phyloP scores from a whole-genome alignment of 768 basidiomycete genomes.

The Cystofilobasidium bisporidii region DNA sequence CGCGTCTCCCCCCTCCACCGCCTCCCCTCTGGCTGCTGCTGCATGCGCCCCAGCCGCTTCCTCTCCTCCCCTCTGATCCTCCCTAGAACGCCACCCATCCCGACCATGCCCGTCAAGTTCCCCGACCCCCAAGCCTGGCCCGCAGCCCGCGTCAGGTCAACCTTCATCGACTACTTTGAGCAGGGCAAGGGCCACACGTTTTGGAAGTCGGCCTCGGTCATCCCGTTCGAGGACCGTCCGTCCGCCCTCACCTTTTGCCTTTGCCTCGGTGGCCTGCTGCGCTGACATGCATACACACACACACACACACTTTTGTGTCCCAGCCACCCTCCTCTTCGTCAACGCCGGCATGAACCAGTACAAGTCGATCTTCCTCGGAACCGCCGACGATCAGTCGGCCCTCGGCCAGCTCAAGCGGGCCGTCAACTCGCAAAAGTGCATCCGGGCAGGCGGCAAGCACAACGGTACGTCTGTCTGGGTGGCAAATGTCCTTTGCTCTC shows the following conservation, averaged over 20 bases:
- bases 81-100: no score
- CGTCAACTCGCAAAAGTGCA: constrained; percentile 95
- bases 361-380: constrained; percentile 96
- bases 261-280: no score
- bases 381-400: constrained; percentile 87
- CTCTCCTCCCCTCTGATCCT: constrained; percentile 2
- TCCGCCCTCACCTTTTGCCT: neutral
- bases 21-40: no score
- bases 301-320: no score
- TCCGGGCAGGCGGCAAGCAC: constrained; percentile 96
- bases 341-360: constrained; percentile 86
- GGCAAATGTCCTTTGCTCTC: no score
- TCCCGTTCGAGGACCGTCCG: constrained; percentile 82
- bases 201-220: constrained; percentile 79
- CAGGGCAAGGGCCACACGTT: constrained; percentile 62
- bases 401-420: constrained; percentile 84
- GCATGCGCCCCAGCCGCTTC: neutral
- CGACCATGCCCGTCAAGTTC: constrained; percentile 31
- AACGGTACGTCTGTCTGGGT: constrained; percentile 54
- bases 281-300: no score
- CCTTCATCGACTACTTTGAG: constrained; percentile 84
- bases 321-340: constrained; percentile 80
- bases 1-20: no score
- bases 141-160: constrained; percentile 68
- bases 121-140: constrained; percentile 52